Evolutionary conservation across 1,139 yeast species (phyloP).

Genomic region (Diutina ranongensis): DNA sequence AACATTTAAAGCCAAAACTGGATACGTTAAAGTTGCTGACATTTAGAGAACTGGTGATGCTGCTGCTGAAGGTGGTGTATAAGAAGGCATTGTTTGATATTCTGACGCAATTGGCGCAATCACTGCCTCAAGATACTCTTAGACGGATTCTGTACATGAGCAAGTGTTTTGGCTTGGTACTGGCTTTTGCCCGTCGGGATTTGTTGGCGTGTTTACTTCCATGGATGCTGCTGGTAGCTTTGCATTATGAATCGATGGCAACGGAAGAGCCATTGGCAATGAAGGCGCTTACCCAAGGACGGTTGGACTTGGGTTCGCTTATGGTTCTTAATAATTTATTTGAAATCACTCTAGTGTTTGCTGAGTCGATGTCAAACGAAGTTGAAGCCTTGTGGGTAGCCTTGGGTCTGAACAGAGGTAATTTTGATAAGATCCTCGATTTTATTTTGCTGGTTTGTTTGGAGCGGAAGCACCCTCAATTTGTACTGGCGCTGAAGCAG

Average conservation of each 20-base stretch:
- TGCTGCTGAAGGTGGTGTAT: conserved; percentile 61
- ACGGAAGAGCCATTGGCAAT: background rate
- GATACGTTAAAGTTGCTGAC: background rate
- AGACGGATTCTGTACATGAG: conserved; percentile 64
- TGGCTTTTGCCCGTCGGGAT: conserved; percentile 50
- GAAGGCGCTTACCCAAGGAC: conserved; percentile 3
- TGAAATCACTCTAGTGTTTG: conserved; percentile 72
- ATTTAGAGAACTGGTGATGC: conserved; percentile 26
- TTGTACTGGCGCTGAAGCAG: conserved; percentile 73
- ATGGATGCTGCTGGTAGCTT: conserved; percentile 76
- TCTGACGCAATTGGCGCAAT: conserved; percentile 49
- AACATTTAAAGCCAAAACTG: background rate
- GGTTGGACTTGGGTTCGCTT: conserved; percentile 37
- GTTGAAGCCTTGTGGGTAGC: conserved; percentile 95
- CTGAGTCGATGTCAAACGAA: conserved; percentile 67
- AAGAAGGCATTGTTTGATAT: conserved; percentile 66
- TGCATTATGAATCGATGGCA: conserved; percentile 25
- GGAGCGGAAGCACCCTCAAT: conserved; percentile 56
- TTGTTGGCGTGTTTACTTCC: conserved; percentile 73
- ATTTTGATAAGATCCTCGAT: conserved; percentile 62
- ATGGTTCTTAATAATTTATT: conserved; percentile 79
- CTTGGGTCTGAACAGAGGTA: conserved; percentile 56
- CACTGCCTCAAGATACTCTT: conserved; percentile 46
- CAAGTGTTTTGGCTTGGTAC: conserved; percentile 55
- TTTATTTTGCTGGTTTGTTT: conserved; percentile 61